A percentile compares a stretch with the other conserved stretches of the same genome.
Conservation (phyloP, 768 basidiomycete genomes). For the Boletales sp. region DNA sequence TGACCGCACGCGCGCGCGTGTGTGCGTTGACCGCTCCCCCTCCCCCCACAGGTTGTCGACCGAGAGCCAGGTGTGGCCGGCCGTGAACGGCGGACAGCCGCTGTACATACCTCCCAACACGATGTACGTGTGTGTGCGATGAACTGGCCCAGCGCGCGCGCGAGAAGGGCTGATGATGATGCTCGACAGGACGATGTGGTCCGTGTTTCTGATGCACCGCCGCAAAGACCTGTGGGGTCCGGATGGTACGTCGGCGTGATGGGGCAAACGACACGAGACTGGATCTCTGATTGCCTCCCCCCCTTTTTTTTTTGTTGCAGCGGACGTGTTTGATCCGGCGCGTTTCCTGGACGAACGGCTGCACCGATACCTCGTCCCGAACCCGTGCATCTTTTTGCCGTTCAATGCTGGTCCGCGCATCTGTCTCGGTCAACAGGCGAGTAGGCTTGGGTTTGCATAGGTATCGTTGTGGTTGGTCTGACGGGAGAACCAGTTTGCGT, state of each 20-base stretch:
- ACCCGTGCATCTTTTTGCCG: slow-evolving; percentile 67
- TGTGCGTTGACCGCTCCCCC: not conserved
- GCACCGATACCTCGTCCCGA: slow-evolving; percentile 49
- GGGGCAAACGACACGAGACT: too few species aligned
- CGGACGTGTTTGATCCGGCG: slow-evolving; percentile 55
- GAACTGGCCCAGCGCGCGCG: not conserved
- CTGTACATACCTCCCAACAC: slow-evolving; percentile 33
- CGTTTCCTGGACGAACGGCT: slow-evolving; percentile 59
- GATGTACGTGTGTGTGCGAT: not conserved
- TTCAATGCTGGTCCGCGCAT: slow-evolving; percentile 69
- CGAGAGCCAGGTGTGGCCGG: slow-evolving; percentile 21
- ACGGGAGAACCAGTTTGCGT: slow-evolving; percentile 45
- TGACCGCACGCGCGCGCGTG: not conserved
- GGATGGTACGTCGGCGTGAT: slow-evolving; percentile 33
- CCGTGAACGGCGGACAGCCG: slow-evolving; percentile 21
- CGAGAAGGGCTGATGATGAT: not conserved
- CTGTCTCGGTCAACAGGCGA: slow-evolving; percentile 50
- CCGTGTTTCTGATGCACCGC: slow-evolving; percentile 34
- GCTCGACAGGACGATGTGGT: slow-evolving; percentile 9
- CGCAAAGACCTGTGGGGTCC: slow-evolving; percentile 26
- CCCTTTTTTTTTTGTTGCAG: too few species aligned
- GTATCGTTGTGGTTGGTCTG: too few species aligned
- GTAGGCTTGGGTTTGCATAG: too few species aligned
- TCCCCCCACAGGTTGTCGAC: slow-evolving; percentile 17
- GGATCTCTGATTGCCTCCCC: too few species aligned